Percentiles rank a stretch among this genome's conserved stretches.
Evolutionary conservation across 1,139 yeast genomes (phyloP).

Genomic region (Geotrichum fermentans): DNA sequence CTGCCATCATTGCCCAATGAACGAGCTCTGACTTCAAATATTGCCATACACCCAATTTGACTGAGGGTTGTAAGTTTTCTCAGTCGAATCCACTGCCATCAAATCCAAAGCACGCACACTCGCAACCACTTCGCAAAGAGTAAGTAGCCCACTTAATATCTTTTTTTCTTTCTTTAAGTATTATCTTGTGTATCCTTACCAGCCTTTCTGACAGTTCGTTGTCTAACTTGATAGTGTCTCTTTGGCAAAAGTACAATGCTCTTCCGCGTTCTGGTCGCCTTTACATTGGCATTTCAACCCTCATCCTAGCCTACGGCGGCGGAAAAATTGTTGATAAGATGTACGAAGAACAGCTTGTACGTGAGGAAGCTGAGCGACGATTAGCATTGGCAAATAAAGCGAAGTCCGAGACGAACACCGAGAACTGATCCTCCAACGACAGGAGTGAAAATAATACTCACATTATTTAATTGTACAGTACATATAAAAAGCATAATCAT

Average conservation of each 20-base stretch:
- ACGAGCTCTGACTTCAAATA: too few relatives aligned
- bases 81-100: too few relatives aligned
- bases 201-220: too few relatives aligned
- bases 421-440: neutral
- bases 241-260: slow-evolving; percentile 45
- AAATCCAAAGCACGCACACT: too few relatives aligned
- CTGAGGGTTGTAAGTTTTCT: too few relatives aligned
- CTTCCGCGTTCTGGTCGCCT: slow-evolving; percentile 50
- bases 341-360: slow-evolving; percentile 45
- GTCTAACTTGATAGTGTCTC: slow-evolving; percentile 13
- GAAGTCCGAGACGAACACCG: slow-evolving; percentile 12
- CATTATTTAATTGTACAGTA: too few relatives aligned
- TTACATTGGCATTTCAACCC: slow-evolving; percentile 52
- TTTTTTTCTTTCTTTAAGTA: too few relatives aligned
- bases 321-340: slow-evolving; percentile 48
- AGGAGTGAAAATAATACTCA: neutral
- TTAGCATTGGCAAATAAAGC: slow-evolving; percentile 15
- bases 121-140: too few relatives aligned
- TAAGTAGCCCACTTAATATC: too few relatives aligned
- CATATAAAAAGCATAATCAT: neutral
- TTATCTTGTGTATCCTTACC: too few relatives aligned
- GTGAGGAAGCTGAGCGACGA: slow-evolving; percentile 41
- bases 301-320: slow-evolving; percentile 49
- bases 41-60: too few relatives aligned
- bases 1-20: too few relatives aligned